Evolutionary conservation across 2,329 filamentous ascomycete genomes (phyloP), one percentile per base, ranked within the genome.

Genomic region (Endoconidiophora laricicola): DNA sequence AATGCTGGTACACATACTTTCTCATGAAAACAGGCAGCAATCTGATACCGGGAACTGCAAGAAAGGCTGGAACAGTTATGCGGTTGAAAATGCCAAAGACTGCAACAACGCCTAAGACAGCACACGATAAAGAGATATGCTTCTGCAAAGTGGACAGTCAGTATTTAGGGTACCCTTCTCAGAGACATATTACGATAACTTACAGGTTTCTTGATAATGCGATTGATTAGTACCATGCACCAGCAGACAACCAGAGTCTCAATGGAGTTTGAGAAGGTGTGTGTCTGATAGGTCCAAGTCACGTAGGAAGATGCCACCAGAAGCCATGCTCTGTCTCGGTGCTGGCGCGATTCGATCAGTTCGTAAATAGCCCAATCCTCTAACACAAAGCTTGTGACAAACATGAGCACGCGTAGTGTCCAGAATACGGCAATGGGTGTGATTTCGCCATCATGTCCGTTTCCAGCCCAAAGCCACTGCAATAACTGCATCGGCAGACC

Each of bases 321-420:
- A 43, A 93, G 71, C 42, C 93, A 76, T 7, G 87, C 86, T 50
- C 82, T 70, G 57, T 77, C 77, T 55, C 86, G 80, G 59, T 77
- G 71, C 54, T 80, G 79, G 55, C 79, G 79, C 38, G 82, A 83
- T 54, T 80, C 78, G 50, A 95, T 80, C 55, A 96, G 72, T 64
- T 98, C 91, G 68, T 94, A 80, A 52, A 98, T 76, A 9, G 91
- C 91, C 90, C 91, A 96, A 68, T 98, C 91, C 66, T 95, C 87
- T 55, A 98, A 74, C 49, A 98, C 87, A 64, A 98, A 94, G 69
- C 88, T 95, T 62, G 94, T 71, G 48, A 86, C 69, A 67, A 96
- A 94, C 88, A 98, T 96, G 61, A 93, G 73, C 46, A 85, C 73
- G 50, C 91, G 79, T 59, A 96, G 69, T 3, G 83, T 81, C 77